These are phyloP conservation scores for Luffa acutangula DNA, from an alignment of 306 rosid genomes.

Conservation along the genomic window DNA sequence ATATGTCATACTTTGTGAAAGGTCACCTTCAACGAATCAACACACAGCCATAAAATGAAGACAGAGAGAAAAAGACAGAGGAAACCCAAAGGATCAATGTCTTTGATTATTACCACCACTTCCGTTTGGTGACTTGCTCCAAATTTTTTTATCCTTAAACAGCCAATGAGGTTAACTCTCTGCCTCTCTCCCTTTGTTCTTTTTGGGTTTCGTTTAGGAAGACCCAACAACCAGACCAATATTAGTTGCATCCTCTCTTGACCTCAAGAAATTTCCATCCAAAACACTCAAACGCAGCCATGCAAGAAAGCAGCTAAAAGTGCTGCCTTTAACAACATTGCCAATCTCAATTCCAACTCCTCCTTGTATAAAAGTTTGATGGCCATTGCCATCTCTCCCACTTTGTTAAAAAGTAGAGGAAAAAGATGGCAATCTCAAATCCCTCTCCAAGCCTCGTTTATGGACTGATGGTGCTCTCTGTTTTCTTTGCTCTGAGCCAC, in stretches of 20 bases:
- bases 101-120: neutral
- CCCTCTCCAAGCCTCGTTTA: constrained; percentile 14
- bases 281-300: constrained; percentile 23
- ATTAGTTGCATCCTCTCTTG: constrained; percentile 87
- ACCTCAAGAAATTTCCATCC: constrained; percentile 25
- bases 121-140: constrained; percentile 40
- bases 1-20: neutral
- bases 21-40: neutral
- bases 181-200: neutral
- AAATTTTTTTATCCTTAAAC: neutral
- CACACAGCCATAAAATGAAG: neutral
- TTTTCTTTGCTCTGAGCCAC: constrained; percentile 15
- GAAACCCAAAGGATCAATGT: neutral
- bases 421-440: constrained; percentile 32
- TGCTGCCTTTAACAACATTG: neutral
- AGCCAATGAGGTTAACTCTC: neutral
- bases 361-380: constrained; percentile 17
- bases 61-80: neutral
- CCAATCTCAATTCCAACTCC: constrained; percentile 4
- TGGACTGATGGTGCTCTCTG: constrained; percentile 19
- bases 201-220: constrained; percentile 21
- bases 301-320: constrained; percentile 4
- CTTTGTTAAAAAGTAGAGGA: constrained; percentile 12
- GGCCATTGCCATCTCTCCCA: constrained; percentile 40
- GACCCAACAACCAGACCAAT: constrained; percentile 56